Evolutionary conservation across 2,329 filamentous ascomycete genomes (phyloP).

Genomic region (Calonectria honghensis): DNA sequence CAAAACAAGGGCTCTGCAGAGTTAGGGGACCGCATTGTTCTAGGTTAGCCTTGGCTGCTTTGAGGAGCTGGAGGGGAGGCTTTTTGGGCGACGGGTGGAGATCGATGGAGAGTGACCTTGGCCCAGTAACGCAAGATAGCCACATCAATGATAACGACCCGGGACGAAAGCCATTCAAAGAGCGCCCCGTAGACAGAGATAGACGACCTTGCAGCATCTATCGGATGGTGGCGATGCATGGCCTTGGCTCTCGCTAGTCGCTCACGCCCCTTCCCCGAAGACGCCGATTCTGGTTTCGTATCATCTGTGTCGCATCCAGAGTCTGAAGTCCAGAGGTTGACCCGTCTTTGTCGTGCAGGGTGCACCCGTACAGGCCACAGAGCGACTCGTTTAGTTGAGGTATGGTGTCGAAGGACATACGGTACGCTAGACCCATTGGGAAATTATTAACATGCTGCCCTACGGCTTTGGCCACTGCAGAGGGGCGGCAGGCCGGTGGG

Average conservation of each 20-base stretch:
- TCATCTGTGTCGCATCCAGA: slow-evolving; percentile 23
- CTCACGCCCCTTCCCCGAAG: background rate
- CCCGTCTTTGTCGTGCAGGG: slow-evolving; percentile 5
- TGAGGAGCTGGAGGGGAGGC: slow-evolving; percentile 26
- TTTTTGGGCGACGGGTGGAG: slow-evolving; percentile 10
- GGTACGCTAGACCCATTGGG: slow-evolving; percentile 11
- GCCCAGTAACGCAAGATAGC: slow-evolving; percentile 21
- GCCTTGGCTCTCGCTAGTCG: background rate
- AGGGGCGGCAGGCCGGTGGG: slow-evolving; percentile 16
- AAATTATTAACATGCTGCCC: slow-evolving; percentile 28
- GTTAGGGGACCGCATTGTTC: slow-evolving; percentile 31
- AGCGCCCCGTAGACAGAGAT: slow-evolving; percentile 12
- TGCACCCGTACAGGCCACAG: slow-evolving; percentile 2
- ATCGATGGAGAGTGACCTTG: background rate
- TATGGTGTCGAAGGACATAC: slow-evolving; percentile 7
- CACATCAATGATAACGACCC: slow-evolving; percentile 8
- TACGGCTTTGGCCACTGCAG: background rate
- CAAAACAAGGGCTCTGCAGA: slow-evolving; percentile 23
- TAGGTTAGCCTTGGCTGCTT: slow-evolving; percentile 21
- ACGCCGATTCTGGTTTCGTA: slow-evolving; percentile 25
- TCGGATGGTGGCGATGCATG: slow-evolving; percentile 12
- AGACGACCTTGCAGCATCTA: background rate
- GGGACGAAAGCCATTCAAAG: slow-evolving; percentile 15
- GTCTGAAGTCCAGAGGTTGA: slow-evolving; percentile 10
- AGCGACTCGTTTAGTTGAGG: slow-evolving; percentile 17